Conservation (phyloP, 192 early-diverging fungal genomes). For the Backusella westeae region DNA sequence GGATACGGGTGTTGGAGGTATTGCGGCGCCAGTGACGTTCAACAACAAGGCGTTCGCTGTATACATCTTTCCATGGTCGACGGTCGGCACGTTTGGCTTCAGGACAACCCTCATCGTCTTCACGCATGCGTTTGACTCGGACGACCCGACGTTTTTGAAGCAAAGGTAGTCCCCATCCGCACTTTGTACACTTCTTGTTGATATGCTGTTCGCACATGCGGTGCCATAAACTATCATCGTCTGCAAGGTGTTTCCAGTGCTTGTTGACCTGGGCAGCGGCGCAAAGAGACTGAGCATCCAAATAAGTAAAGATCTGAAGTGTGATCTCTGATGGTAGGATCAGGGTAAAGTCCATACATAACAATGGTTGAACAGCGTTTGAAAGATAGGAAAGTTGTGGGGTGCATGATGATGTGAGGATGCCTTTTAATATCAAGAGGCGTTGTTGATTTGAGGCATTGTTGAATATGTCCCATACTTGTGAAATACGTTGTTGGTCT, state of each 20-base stretch:
- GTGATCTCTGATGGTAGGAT: slow-evolving; percentile 75
- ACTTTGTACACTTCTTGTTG: slow-evolving; percentile 91
- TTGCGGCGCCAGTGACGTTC: slow-evolving; percentile 92
- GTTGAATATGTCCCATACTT: slow-evolving; percentile 63
- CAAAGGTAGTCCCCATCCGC: slow-evolving; percentile 93
- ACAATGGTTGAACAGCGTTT: slow-evolving; percentile 58
- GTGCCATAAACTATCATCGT: slow-evolving; percentile 95
- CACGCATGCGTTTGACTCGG: slow-evolving; percentile 14
- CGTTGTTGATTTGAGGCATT: slow-evolving; percentile 57
- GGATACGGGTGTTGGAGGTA: slow-evolving; percentile 54
- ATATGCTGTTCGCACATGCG: slow-evolving; percentile 98
- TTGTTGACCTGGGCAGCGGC: slow-evolving; percentile 83
- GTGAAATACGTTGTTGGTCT: slow-evolving; percentile 55
- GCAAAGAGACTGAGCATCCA: slow-evolving; percentile 89
- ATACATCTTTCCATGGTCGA: slow-evolving; percentile 95
- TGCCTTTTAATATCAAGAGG: slow-evolving; percentile 64
- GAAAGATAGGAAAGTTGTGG: slow-evolving; percentile 87
- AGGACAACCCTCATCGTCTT: background rate
- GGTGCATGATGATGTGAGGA: slow-evolving; percentile 77
- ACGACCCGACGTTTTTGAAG: slow-evolving; percentile 51
- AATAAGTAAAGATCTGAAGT: slow-evolving; percentile 79
- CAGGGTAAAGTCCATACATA: slow-evolving; percentile 78
- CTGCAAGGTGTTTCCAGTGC: slow-evolving; percentile 77
- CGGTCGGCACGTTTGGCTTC: slow-evolving; percentile 23
- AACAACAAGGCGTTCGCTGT: slow-evolving; percentile 89